Percentiles rank a stretch among this genome's conserved stretches.
These are phyloP conservation scores for Saccharomyces hybrid DNA, from an alignment of 1,139 yeast genomes.

Conservation along the genomic window DNA sequence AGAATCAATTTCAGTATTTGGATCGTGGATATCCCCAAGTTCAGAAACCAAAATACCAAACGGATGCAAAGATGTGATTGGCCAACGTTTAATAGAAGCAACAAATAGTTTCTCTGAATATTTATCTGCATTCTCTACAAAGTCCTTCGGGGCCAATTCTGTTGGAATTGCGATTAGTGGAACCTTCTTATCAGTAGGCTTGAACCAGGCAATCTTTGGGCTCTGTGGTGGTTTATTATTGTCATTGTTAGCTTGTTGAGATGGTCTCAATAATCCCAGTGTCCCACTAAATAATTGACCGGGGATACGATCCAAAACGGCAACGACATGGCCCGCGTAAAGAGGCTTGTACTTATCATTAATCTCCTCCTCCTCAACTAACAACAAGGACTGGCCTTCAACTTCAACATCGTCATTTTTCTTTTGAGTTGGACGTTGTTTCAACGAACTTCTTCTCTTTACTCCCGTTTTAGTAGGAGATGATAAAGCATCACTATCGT, in stretches of 20 bases:
- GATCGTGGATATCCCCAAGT: constrained; percentile 73
- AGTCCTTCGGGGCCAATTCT: constrained; percentile 94
- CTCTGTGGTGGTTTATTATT: constrained; percentile 37
- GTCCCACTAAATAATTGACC: constrained; percentile 95
- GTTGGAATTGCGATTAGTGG: constrained; percentile 98
- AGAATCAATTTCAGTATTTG: constrained; percentile 77
- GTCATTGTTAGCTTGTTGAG: constrained; percentile 73
- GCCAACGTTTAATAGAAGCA: constrained; percentile 97
- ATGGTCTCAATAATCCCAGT: constrained; percentile 85
- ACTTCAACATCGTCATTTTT: constrained; percentile 98
- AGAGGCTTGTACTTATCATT: constrained; percentile 89
- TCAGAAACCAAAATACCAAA: constrained; percentile 89
- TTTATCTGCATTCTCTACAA: constrained; percentile 82
- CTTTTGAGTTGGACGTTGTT: constrained; percentile 96
- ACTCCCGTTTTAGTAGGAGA: constrained; percentile 34
- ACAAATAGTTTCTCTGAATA: constrained; percentile 80
- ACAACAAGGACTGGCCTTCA: constrained; percentile 86
- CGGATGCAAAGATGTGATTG: constrained; percentile 95
- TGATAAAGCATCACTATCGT: constrained; percentile 20
- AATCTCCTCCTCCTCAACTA: constrained; percentile 93
- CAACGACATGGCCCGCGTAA: constrained; percentile 97
- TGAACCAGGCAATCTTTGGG: constrained; percentile 98
- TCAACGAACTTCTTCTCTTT: constrained; percentile 81
- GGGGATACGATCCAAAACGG: constrained; percentile 93
- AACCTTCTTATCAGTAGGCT: constrained; percentile 95